Percentiles rank a stretch among this genome's conserved stretches.
Conservation (phyloP, 2,329 filamentous ascomycete species). For the Calycina marina region DNA sequence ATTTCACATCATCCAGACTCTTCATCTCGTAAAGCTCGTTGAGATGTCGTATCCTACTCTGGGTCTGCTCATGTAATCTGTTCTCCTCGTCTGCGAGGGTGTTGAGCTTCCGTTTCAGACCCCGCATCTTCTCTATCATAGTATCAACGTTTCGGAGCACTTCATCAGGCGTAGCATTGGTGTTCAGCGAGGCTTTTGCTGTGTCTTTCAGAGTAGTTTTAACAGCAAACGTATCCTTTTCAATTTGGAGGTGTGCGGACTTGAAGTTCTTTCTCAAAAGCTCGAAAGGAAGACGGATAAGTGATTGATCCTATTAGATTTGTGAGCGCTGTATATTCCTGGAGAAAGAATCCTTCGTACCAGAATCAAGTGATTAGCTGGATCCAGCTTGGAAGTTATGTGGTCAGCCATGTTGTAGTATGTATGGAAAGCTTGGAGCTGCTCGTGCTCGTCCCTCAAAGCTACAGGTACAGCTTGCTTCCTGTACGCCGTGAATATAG, state of each 20-base stretch:
- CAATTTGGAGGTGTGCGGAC: constrained; percentile 60
- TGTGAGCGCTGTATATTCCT: constrained; percentile 8
- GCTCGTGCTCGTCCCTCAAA: no score
- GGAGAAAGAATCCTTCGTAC: constrained; percentile 27
- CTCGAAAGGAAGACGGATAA: constrained; percentile 84
- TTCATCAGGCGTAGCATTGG: constrained; percentile 53
- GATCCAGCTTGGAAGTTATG: constrained; percentile 53
- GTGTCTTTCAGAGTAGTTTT: constrained; percentile 46
- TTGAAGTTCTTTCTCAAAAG: constrained; percentile 92
- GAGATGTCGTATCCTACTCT: constrained; percentile 66
- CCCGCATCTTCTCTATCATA: constrained; percentile 75
- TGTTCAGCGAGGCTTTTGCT: constrained; percentile 25
- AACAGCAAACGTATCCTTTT: constrained; percentile 52
- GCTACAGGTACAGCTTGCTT: no score
- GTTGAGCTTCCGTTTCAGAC: constrained; percentile 75
- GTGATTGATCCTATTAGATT: constrained; percentile 64
- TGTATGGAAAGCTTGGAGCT: not conserved
- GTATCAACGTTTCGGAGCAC: constrained; percentile 69
- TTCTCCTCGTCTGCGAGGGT: constrained; percentile 66
- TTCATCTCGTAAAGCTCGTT: constrained; percentile 67
- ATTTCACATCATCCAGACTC: constrained; percentile 78
- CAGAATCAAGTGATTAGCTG: constrained; percentile 61
- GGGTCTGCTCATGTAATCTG: constrained; percentile 58
- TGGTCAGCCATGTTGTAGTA: constrained; percentile 37
- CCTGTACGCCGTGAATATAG: no score